phyloP scores from a whole-genome alignment of 306 rosid genomes.

The Corylus americana region DNA sequence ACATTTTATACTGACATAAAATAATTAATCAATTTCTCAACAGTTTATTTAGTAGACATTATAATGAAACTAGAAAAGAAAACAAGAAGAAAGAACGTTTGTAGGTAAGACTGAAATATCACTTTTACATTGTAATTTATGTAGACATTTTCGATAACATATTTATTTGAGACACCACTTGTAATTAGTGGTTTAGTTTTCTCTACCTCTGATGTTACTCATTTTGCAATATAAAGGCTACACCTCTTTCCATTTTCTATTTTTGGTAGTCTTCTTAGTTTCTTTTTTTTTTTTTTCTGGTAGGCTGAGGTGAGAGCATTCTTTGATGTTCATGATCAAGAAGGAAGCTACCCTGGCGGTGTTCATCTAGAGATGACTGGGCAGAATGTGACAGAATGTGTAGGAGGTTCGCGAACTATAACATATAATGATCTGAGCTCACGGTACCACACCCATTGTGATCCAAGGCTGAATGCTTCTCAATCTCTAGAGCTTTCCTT shows the following conservation, averaged over 20 bases:
- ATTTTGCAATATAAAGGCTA: neutral
- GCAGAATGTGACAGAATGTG: slow-evolving; percentile 45
- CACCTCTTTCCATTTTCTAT: neutral
- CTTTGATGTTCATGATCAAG: slow-evolving; percentile 48
- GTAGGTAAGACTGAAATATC: neutral
- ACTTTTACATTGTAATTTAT: neutral
- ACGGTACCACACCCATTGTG: slow-evolving; percentile 43
- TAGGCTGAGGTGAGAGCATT: slow-evolving; percentile 44
- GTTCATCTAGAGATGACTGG: slow-evolving; percentile 50
- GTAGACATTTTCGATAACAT: neutral
- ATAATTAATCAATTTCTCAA: neutral
- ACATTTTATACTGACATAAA: neutral
- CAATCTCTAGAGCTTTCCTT: slow-evolving; percentile 46
- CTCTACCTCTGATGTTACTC: neutral
- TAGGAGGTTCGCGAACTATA: slow-evolving; percentile 41
- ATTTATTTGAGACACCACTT: neutral
- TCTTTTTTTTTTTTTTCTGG: neutral
- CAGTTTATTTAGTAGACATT: neutral
- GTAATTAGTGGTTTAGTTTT: neutral
- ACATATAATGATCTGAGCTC: slow-evolving; percentile 41
- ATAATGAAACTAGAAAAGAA: neutral
- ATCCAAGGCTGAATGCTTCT: slow-evolving; percentile 45
- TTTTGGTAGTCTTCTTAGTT: neutral
- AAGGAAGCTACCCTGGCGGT: slow-evolving; percentile 45
- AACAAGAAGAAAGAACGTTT: neutral